These are phyloP conservation scores for Barnettozyma vustinii DNA, from an alignment of 805 yeast species.

Conservation along the genomic window DNA sequence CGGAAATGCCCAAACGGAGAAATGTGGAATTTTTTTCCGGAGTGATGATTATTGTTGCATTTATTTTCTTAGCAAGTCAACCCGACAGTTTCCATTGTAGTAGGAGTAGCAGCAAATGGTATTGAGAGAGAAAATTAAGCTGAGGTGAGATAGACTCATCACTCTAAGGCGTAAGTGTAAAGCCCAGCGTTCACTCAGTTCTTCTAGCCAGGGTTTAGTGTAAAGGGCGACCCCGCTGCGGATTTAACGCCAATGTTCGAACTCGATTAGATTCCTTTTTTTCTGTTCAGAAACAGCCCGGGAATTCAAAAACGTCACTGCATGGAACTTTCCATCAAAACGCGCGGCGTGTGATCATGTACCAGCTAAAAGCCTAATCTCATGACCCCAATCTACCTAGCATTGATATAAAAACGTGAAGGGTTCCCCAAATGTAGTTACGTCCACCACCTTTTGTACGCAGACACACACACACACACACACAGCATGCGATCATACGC, in stretches of 20 bases:
- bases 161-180: no score
- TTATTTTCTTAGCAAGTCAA: background rate
- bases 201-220: no score
- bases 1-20: background rate
- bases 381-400: background rate
- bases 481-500: constrained; percentile 14
- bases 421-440: background rate
- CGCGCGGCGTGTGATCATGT: background rate
- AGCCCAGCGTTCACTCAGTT: background rate
- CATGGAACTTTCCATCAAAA: background rate
- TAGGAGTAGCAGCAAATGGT: no score
- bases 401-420: background rate
- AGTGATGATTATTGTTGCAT: background rate
- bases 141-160: no score
- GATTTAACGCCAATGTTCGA: background rate
- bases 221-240: background rate
- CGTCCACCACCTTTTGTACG: no score
- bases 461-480: background rate
- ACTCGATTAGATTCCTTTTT: background rate
- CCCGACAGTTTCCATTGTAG: no score
- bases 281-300: background rate
- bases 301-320: background rate
- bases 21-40: background rate
- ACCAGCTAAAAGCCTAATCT: background rate
- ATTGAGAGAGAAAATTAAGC: no score